A percentile compares a stretch with the other conserved stretches of the same genome.
These are phyloP conservation scores for Dictyostelium firmibasis DNA, from an alignment of 78 protist species.

Conservation along the genomic window DNA sequence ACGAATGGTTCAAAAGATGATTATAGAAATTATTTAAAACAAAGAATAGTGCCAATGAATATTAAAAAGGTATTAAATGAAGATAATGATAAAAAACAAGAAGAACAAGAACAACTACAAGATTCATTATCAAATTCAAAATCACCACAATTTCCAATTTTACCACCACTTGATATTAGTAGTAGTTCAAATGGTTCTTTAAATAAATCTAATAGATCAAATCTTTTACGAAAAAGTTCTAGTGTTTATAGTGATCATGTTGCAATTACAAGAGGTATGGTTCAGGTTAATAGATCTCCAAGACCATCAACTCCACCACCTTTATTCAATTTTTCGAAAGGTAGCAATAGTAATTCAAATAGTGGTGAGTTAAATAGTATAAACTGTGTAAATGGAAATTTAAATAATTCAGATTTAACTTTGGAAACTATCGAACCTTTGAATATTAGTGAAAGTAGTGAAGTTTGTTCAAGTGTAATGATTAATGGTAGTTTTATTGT, in stretches of 20 bases:
- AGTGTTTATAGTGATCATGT: conserved; percentile 53
- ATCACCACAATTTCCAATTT: neutral
- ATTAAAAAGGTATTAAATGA: neutral
- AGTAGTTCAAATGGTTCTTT: neutral
- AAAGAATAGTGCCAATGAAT: neutral
- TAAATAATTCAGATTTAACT: neutral
- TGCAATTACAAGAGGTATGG: conserved; percentile 53
- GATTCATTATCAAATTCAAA: neutral
- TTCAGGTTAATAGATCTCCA: conserved; percentile 46
- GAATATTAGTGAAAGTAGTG: neutral
- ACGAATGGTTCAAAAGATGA: conserved; percentile 18
- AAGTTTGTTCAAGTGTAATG: neutral
- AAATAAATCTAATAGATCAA: neutral
- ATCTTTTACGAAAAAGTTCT: neutral
- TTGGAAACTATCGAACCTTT: neutral
- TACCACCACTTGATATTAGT: neutral
- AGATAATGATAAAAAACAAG: no score
- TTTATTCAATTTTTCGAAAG: neutral
- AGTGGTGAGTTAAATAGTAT: neutral
- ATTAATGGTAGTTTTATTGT: neutral
- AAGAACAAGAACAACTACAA: neutral
- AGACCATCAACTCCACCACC: neutral
- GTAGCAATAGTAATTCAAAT: neutral
- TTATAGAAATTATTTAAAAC: neutral
- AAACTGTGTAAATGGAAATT: no score